Evolutionary conservation across 352 stramenopile species (phyloP).

Genomic region (Globisporangium middletonii): DNA sequence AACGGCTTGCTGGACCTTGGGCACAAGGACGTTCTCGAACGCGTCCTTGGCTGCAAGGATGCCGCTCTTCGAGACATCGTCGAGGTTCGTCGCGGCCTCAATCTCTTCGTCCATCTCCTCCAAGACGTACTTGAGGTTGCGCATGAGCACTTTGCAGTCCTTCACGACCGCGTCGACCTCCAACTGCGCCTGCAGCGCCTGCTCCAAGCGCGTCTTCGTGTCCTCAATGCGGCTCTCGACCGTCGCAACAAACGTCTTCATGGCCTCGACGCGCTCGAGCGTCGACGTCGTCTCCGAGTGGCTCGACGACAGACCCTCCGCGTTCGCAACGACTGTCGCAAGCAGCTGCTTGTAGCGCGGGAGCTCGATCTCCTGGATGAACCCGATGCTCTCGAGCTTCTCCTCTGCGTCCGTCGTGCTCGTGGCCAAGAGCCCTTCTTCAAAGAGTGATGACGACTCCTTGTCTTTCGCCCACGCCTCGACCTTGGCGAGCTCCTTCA

Average conservation of each 20-base stretch:
- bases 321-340: constrained; percentile 53
- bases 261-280: constrained; percentile 62
- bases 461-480: constrained; percentile 80
- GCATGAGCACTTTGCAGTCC: constrained; percentile 81
- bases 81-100: constrained; percentile 61
- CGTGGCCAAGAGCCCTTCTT: constrained; percentile 43
- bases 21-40: constrained; percentile 63
- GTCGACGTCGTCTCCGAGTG: constrained; percentile 63
- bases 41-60: constrained; percentile 61
- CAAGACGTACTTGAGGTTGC: constrained; percentile 86
- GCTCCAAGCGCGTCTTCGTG: constrained; percentile 46
- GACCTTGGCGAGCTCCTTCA: constrained; percentile 84
- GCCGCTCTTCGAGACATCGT: constrained; percentile 63
- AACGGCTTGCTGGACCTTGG: constrained; percentile 64
- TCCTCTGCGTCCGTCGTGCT: constrained; percentile 70
- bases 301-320: constrained; percentile 59
- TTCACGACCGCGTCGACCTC: constrained; percentile 81
- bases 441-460: constrained; percentile 61
- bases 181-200: constrained; percentile 52
- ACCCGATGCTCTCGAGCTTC: constrained; percentile 78
- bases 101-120: constrained; percentile 88
- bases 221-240: constrained; percentile 68
- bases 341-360: constrained; percentile 80
- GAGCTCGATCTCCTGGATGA: constrained; percentile 79
- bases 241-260: constrained; percentile 70